Base-by-base conservation (phyloP, 78 protist species). In the Dictyostelium intermedium region DNA sequence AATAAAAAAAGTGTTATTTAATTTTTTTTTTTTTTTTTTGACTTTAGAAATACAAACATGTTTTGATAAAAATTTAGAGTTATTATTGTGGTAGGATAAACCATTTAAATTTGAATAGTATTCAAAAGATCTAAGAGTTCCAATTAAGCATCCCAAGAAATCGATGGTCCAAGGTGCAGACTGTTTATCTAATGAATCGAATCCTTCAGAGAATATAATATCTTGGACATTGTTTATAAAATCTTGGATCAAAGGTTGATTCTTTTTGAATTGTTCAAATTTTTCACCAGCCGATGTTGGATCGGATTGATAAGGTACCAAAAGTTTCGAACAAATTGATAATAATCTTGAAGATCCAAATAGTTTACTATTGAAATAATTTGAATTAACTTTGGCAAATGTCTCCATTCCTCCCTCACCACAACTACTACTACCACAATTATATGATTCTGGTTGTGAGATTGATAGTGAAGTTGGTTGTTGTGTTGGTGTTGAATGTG, bases 141-240 rank as follows among this genome's bases (percentile, higher is more conserved):
- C 94, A 47, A 89, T 89, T 27, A 89, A 47, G 7, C 41, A 16
- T 47, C 87, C 87, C 13, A 89, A 25, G 56, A 89, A 89, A 76
- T 89, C 83, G 13, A 89, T 89, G 6, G 50, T 89, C 83, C 94
- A 89, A 20, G 87, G 82, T 34, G 53, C 47, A 3, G 82, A 8
- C 2, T 35, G 25, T 16, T 9, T 9, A 47, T 89, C 94, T 35
- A 89, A 39, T 35, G 41, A 25, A 23, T 89, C 94, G n/a, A 86
- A 72, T 23, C 76, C 84, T 66, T 89, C 94, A 14, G 94, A 81
- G 56, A 89, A 89, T n/a, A 89, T n/a, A 34, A 89, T 89, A 69
- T 89, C 94, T 39, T 41, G 82, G 5, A 89, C 94, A n/a, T 80
- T 74, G 61, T 27, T 70, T 2, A 80, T 78, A 66, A 89, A 89